phyloP scores from a whole-genome alignment of 1,284 basidiomycete species.

The Ganoderma leucocontextum region DNA sequence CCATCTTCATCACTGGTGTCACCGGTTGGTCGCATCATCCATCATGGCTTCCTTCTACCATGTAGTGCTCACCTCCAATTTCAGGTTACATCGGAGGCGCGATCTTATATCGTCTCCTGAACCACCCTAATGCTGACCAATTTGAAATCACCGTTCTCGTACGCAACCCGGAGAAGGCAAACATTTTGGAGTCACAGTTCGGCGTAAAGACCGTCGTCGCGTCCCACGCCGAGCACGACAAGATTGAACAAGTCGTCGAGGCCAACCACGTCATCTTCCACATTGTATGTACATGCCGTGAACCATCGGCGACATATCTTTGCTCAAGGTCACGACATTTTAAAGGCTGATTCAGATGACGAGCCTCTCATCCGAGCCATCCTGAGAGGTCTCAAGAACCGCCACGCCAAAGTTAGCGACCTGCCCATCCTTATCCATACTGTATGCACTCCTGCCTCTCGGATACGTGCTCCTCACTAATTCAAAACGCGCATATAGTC shows the following conservation, averaged over 20 bases:
- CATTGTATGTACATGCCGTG: constrained; percentile 26
- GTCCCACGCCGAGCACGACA: constrained; percentile 34
- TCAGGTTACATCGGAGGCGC: constrained; percentile 42
- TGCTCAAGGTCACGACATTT: background rate
- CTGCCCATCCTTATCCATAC: constrained; percentile 58
- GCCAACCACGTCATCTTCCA: constrained; percentile 40
- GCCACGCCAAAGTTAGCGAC: constrained; percentile 49
- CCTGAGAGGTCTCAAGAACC: constrained; percentile 51
- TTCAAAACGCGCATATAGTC: constrained; percentile 38
- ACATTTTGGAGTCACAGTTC: constrained; percentile 34
- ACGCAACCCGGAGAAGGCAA: constrained; percentile 38
- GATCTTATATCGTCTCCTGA: constrained; percentile 36
- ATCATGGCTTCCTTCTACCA: background rate
- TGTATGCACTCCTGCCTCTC: constrained; percentile 40
- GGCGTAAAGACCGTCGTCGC: constrained; percentile 40
- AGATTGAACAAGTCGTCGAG: constrained; percentile 34
- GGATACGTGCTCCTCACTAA: background rate
- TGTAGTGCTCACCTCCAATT: constrained; percentile 3
- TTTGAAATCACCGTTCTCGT: constrained; percentile 38
- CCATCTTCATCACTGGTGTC: constrained; percentile 34
- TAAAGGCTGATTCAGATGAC: constrained; percentile 53
- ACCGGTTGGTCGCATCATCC: constrained; percentile 27
- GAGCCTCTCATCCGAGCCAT: constrained; percentile 50
- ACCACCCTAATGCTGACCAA: constrained; percentile 27
- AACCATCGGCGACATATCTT: background rate